A percentile compares a stretch with the other conserved stretches of the same genome.
Conservation (phyloP, 345 rosid species). For the Diplotaxis tenuifolia region DNA sequence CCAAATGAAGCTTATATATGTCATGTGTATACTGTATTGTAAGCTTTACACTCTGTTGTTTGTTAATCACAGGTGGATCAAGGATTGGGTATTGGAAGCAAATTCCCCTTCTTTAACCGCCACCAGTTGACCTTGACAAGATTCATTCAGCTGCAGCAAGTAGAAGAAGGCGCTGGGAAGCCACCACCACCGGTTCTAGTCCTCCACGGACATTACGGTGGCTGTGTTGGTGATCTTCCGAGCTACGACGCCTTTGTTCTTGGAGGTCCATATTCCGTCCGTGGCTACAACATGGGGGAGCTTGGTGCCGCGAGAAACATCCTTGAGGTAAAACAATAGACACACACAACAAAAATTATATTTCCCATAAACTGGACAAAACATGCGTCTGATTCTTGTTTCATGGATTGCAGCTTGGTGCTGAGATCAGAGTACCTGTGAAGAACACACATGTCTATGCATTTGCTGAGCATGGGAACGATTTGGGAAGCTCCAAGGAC, state of each 20-base stretch:
- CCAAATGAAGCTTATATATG: not conserved
- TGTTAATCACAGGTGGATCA: constrained; percentile 75
- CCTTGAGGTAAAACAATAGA: constrained; percentile 58
- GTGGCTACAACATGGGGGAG: constrained; percentile 99
- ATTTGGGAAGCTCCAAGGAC: constrained; percentile 90
- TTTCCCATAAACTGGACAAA: not conserved
- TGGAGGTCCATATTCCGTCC: constrained; percentile 98
- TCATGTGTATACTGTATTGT: constrained; percentile 1
- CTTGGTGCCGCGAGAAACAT: constrained; percentile 88
- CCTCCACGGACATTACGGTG: constrained; percentile 96
- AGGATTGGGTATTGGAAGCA: constrained; percentile 95
- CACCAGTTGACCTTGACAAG: constrained; percentile 84
- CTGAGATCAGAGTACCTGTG: constrained; percentile 88
- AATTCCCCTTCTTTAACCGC: constrained; percentile 94
- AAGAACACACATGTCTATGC: constrained; percentile 77
- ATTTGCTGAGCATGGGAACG: constrained; percentile 94
- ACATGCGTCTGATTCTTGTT: not conserved
- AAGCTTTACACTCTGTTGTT: constrained; percentile 16
- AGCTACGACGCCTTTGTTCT: constrained; percentile 97
- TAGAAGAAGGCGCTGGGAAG: constrained; percentile 81
- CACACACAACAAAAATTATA: not conserved
- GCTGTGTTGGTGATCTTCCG: constrained; percentile 97
- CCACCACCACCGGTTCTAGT: constrained; percentile 91
- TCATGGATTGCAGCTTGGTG: constrained; percentile 66
- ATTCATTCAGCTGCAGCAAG: constrained; percentile 81